A percentile compares a stretch with the other conserved stretches of the same genome.
Conservation (phyloP, 108 stramenopile species). For the Mayamaea pseudoterrestris region DNA sequence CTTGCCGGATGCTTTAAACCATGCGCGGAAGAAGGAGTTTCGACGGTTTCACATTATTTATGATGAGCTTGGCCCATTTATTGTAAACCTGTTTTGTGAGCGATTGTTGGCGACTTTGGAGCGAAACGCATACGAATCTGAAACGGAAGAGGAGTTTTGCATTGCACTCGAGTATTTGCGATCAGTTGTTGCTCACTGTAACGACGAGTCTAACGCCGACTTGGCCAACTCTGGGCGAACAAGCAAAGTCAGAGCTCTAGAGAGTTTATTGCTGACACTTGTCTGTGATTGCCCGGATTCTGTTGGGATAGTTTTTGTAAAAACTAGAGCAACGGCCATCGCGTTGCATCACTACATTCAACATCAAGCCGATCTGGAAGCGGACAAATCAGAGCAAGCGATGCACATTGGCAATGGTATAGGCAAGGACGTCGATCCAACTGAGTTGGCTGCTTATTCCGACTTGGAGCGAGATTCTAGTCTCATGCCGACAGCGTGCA, state of each 20-base stretch:
- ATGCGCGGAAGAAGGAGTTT: conserved; percentile 24
- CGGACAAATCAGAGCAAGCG: too few species aligned
- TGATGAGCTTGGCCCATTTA: conserved; percentile 34
- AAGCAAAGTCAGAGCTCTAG: too few species aligned
- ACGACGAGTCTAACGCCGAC: conserved; percentile 9
- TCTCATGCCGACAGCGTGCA: too few species aligned
- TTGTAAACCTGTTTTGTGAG: conserved; percentile 13
- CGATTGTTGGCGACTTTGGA: conserved; percentile 24
- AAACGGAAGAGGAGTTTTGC: conserved; percentile 23
- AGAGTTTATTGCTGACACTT: too few species aligned
- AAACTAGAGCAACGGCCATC: conserved; percentile 40
- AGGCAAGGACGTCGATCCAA: too few species aligned
- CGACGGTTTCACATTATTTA: conserved; percentile 32
- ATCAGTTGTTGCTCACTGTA: conserved; percentile 12
- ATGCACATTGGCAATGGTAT: too few species aligned
- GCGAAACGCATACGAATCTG: conserved; percentile 33
- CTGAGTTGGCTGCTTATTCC: too few species aligned
- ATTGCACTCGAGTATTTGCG: conserved; percentile 16
- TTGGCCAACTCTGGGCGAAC: too few species aligned
- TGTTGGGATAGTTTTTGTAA: conserved; percentile 46
- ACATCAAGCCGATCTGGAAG: not conserved
- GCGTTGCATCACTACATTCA: conserved; percentile 39
- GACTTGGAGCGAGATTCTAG: too few species aligned
- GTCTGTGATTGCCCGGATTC: too few species aligned
- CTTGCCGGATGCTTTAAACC: not conserved